phyloP scores from a whole-genome alignment of 2,329 filamentous ascomycete genomes.

The Penicillium thymicola region DNA sequence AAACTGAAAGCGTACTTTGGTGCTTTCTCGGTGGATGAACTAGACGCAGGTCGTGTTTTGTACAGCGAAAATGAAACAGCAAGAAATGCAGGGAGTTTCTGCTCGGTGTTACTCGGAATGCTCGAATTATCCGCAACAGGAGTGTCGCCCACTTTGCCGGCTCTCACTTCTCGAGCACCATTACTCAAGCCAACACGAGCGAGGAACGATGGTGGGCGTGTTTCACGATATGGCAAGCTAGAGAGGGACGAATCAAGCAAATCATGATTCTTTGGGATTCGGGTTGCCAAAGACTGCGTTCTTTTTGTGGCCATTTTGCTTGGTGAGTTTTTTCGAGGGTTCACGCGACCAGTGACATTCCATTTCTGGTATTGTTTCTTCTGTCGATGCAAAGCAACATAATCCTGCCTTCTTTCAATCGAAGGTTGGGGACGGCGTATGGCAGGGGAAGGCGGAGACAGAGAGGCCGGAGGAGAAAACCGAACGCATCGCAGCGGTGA shows the following conservation, averaged over 20 bases:
- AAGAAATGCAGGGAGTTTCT: background rate
- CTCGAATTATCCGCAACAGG: background rate
- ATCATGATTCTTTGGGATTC: background rate
- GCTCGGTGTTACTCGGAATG: background rate
- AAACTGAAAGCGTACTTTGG: background rate
- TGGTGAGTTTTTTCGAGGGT: conserved; percentile 8
- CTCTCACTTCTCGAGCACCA: background rate
- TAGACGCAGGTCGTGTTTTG: background rate
- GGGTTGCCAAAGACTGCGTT: background rate
- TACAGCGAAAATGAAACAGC: conserved; percentile 1
- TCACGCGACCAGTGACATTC: conserved; percentile 7
- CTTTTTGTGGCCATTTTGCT: conserved; percentile 8
- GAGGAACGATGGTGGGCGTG: background rate
- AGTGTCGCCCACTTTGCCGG: background rate
- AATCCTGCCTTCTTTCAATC: conserved; percentile 15
- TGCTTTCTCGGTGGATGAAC: background rate
- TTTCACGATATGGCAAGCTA: background rate
- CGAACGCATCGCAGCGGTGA: conserved; percentile 10
- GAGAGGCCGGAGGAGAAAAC: conserved; percentile 8
- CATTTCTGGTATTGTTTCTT: conserved; percentile 19
- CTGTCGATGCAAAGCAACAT: conserved; percentile 12
- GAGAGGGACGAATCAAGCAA: conserved; percentile 3
- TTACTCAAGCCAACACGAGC: background rate
- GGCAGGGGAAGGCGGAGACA: background rate
- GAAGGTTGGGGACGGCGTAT: conserved; percentile 7